Percentiles rank a stretch among this genome's conserved stretches.
Conservation (phyloP, 2,329 filamentous ascomycete species). For the Alternaria sp. region DNA sequence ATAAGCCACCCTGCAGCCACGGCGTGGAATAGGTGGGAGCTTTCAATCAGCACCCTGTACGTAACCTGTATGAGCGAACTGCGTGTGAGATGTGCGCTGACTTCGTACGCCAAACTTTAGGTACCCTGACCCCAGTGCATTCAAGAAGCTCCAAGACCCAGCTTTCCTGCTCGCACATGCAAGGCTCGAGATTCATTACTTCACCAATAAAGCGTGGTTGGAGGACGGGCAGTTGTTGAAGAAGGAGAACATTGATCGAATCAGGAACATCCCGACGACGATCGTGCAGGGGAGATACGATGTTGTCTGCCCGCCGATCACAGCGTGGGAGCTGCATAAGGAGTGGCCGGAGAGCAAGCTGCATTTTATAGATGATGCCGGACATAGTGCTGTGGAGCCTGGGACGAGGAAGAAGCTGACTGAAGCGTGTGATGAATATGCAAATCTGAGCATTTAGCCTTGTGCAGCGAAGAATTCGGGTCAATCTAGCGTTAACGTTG, state of each 20-base stretch:
- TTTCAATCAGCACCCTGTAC: constrained; percentile 42
- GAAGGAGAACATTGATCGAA: constrained; percentile 47
- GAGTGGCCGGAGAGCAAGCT: constrained; percentile 49
- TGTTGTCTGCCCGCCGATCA: constrained; percentile 56
- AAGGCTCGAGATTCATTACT: constrained; percentile 56
- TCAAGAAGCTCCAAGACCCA: constrained; percentile 42
- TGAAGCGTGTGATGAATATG: constrained; percentile 39
- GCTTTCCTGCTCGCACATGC: constrained; percentile 50
- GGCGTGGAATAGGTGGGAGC: constrained; percentile 51
- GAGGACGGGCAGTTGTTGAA: constrained; percentile 54
- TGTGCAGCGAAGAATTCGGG: background rate
- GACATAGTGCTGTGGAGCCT: constrained; percentile 46
- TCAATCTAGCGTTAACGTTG: background rate
- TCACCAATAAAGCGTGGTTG: constrained; percentile 54
- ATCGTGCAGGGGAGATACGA: constrained; percentile 60
- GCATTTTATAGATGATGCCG: constrained; percentile 46
- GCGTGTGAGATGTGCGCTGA: constrained; percentile 8
- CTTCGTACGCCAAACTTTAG: constrained; percentile 34
- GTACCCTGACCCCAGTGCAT: constrained; percentile 29
- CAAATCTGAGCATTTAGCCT: constrained; percentile 7
- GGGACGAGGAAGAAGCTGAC: constrained; percentile 38
- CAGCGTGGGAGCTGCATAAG: constrained; percentile 56
- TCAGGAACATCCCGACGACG: constrained; percentile 50
- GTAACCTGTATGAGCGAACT: constrained; percentile 15
- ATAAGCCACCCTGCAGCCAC: constrained; percentile 44